Evolutionary conservation across 345 rosid genomes (phyloP).

Genomic region (Heritiera littoralis): DNA sequence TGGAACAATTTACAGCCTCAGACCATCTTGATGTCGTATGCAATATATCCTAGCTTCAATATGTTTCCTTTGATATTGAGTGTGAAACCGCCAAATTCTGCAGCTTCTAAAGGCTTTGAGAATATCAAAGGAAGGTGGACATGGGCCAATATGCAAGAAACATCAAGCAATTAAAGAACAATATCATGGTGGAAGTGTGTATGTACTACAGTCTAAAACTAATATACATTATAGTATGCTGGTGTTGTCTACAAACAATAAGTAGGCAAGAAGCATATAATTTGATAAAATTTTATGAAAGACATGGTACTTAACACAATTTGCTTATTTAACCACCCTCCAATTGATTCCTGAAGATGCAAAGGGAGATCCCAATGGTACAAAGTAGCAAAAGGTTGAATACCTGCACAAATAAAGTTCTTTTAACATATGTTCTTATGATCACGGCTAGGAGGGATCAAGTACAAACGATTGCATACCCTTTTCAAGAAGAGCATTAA

Average conservation of each 20-base stretch:
- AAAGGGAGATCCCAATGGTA: constrained; percentile 95
- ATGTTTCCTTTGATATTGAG: no score
- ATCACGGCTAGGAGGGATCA: constrained; percentile 22
- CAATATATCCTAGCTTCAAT: no score
- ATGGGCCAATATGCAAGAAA: background rate
- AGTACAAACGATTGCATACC: constrained; percentile 45
- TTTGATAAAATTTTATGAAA: background rate
- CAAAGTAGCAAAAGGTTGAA: constrained; percentile 68
- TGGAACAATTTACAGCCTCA: no score
- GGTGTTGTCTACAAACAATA: background rate
- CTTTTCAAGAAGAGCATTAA: constrained; percentile 60
- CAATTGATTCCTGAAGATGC: constrained; percentile 74
- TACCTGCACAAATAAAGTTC: constrained; percentile 45
- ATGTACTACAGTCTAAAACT: background rate
- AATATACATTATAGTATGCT: background rate
- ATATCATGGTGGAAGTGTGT: background rate
- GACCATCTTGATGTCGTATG: no score
- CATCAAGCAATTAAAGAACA: background rate
- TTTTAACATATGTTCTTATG: constrained; percentile 7
- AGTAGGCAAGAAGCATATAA: constrained; percentile 2
- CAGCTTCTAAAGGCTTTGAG: no score
- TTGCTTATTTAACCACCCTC: constrained; percentile 72
- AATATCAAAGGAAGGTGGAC: background rate
- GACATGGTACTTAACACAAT: constrained; percentile 68
- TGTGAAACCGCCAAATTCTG: no score